Base-by-base conservation (phyloP, 2,329 filamentous ascomycete genomes). In the Fusarium penzigii region DNA sequence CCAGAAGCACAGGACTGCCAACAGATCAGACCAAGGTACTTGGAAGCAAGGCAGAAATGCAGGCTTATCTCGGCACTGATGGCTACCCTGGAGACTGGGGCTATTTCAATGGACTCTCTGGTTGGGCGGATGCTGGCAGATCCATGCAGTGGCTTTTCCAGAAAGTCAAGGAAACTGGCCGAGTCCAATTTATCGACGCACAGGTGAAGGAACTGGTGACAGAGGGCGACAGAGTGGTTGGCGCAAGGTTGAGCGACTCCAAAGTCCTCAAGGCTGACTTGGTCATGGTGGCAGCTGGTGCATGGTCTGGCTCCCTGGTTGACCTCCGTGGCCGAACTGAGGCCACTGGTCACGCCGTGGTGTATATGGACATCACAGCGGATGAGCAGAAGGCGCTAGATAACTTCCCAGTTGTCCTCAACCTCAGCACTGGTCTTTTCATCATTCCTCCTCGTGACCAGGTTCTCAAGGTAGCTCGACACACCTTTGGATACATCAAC, bases 301-400 rank as follows among this genome's bases (percentile, higher is more conserved):
- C 93, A 5, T 97, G 93, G 92, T 90, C 89, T 2, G 83, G 86
- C 3, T 80, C 82, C 2, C 78, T 97, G 17, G 74, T 97, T 50
- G 89, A 96, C 70, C 76, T 97, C 1, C 78, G 86, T 43, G 90
- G 90, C 25, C 83, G 89, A 42, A 86, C 86, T 39, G 82, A 88
- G 57, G 89, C 92, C 3, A 96, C 91, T 0, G 93, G 90, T 13
- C 93, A 97, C 65, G 82, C 84, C 1, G 68, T 97, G 25, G 88
- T 82, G 12, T 97, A 95, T 73, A 75, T 96, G 59, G 78, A 84
- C 57, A 80, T 97, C 62, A 88, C 85, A 0, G 75, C 83, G 14
- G 80, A 82, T 6, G 92, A 97, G 71, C 85, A 92, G 71, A 75
- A 76, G 14, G 70, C 71, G 5, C 76, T 96, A 11, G 76, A 76